A percentile compares a stretch with the other conserved stretches of the same genome.
Evolutionary conservation across 257 asterid species (phyloP).

Genomic region (Rhazya stricta): DNA sequence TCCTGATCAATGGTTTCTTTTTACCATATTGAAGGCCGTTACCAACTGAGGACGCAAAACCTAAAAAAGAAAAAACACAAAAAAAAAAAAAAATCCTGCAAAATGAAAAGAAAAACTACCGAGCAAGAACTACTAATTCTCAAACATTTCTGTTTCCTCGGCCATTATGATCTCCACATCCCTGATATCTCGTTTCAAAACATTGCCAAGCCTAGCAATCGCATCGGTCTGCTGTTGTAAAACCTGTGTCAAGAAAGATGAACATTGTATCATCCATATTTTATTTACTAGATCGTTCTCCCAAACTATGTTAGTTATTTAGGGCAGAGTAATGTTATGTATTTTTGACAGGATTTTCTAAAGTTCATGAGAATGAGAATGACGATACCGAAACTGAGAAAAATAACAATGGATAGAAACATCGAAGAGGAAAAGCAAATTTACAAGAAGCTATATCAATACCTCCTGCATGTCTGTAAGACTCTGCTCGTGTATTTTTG

Average conservation of each 20-base stretch:
- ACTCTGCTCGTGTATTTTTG: constrained; percentile 81
- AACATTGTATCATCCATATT: background rate
- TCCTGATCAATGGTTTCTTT: no score
- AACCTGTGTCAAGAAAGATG: constrained; percentile 42
- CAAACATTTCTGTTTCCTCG: constrained; percentile 59
- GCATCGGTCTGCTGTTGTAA: constrained; percentile 93
- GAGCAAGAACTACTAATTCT: constrained; percentile 15
- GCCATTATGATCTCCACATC: constrained; percentile 94
- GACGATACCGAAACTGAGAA: background rate
- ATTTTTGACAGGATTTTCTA: background rate
- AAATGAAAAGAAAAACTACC: background rate
- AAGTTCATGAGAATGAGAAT: background rate
- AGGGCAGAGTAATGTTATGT: background rate
- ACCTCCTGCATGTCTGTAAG: constrained; percentile 97
- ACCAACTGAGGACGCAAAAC: no score
- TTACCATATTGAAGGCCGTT: no score
- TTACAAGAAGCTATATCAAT: background rate
- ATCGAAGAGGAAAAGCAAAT: background rate
- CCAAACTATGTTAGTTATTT: no score
- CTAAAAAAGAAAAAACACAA: background rate
- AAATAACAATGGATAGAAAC: background rate
- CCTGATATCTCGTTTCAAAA: constrained; percentile 77
- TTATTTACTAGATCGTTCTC: background rate
- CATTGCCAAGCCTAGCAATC: constrained; percentile 76
- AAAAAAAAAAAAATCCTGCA: background rate